Percentiles rank a stretch among this genome's conserved stretches.
Evolutionary conservation across 1,139 yeast species (phyloP).

Genomic region (Scheffersomyces cryptocercus): DNA sequence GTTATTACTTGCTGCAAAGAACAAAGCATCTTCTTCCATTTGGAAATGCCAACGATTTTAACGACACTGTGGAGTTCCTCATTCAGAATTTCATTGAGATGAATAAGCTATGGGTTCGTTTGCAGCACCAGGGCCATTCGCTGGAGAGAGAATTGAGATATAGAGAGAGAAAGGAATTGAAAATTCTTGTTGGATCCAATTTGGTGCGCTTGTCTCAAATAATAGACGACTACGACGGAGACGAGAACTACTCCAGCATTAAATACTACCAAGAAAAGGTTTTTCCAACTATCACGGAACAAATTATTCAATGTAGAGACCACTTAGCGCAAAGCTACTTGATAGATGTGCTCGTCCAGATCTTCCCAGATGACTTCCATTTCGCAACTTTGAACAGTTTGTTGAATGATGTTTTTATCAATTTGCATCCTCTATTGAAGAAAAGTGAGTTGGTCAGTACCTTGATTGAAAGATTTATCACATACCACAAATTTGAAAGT

Average conservation of each 20-base stretch:
- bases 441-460: constrained; percentile 67
- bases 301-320: constrained; percentile 89
- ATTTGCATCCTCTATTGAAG: constrained; percentile 67
- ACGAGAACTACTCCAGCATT: constrained; percentile 26
- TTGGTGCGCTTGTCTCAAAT: constrained; percentile 86
- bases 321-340: constrained; percentile 89
- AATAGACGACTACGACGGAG: constrained; percentile 62
- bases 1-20: constrained; percentile 86
- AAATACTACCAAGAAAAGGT: constrained; percentile 62
- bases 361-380: constrained; percentile 93
- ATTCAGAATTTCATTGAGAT: constrained; percentile 89
- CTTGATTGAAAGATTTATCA: constrained; percentile 72
- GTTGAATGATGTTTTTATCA: constrained; percentile 62
- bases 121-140: constrained; percentile 94
- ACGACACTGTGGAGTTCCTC: constrained; percentile 71
- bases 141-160: constrained; percentile 75
- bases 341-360: constrained; percentile 87
- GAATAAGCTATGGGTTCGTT: constrained; percentile 96
- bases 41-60: constrained; percentile 46
- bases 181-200: constrained; percentile 90
- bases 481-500: constrained; percentile 45
- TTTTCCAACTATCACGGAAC: constrained; percentile 82
- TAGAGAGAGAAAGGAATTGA: constrained; percentile 83
- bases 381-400: constrained; percentile 69
- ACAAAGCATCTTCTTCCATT: constrained; percentile 70